A percentile compares a stretch with the other conserved stretches of the same genome.
phyloP scores from a whole-genome alignment of 768 basidiomycete genomes.

The Tulasnella sp. region DNA sequence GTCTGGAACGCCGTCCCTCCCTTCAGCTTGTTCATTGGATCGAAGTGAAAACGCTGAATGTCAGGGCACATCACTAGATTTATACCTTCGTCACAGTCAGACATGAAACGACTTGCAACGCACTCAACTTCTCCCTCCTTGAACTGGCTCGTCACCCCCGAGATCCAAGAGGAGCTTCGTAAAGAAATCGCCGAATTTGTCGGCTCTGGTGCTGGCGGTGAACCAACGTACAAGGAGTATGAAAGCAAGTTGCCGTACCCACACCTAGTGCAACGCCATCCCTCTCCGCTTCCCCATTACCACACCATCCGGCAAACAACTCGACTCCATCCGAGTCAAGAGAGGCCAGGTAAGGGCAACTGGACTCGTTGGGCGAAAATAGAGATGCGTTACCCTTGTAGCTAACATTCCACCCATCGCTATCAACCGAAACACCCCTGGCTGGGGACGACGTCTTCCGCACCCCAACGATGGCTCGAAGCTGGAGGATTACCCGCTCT shows the following conservation, averaged over 20 bases:
- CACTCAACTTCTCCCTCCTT: slow-evolving; percentile 35
- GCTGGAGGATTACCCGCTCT: slow-evolving; percentile 15
- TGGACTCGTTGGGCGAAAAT: not conserved
- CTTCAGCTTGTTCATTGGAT: too few relatives aligned
- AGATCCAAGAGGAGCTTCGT: slow-evolving; percentile 35
- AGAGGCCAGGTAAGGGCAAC: slow-evolving; percentile 33
- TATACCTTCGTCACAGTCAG: slow-evolving; percentile 32
- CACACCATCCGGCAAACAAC: slow-evolving; percentile 27
- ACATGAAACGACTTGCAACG: slow-evolving; percentile 18
- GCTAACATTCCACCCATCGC: slow-evolving; percentile 34
- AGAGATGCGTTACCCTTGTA: slow-evolving; percentile 9
- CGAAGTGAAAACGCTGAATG: not conserved
- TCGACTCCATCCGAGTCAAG: slow-evolving; percentile 29
- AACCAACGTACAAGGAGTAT: slow-evolving; percentile 34
- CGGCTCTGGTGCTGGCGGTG: slow-evolving; percentile 21
- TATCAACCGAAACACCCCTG: slow-evolving; percentile 31
- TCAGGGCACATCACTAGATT: slow-evolving; percentile 24
- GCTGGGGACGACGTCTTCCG: slow-evolving; percentile 36
- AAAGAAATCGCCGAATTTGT: slow-evolving; percentile 33
- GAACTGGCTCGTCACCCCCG: slow-evolving; percentile 36
- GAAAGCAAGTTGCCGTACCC: slow-evolving; percentile 34
- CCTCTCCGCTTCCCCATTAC: slow-evolving; percentile 35
- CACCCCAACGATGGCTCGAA: slow-evolving; percentile 36
- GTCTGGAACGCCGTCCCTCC: too few relatives aligned
- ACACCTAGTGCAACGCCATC: slow-evolving; percentile 40